Percentiles rank a stretch among this genome's conserved stretches.
phyloP scores from a whole-genome alignment of 306 rosid species.

The Pyrus pyrifolia region DNA sequence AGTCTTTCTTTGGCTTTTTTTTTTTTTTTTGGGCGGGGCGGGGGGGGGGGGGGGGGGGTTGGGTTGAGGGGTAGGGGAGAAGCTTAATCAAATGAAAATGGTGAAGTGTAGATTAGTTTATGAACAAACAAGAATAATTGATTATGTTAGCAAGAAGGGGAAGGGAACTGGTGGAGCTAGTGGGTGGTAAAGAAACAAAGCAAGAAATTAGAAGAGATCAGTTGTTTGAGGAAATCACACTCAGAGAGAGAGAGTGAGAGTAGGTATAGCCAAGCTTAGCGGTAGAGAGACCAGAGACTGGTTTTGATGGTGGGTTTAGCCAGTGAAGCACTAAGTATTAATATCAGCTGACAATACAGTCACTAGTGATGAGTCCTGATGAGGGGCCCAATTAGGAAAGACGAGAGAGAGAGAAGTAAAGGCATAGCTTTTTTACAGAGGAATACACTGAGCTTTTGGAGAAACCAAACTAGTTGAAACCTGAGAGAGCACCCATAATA shows the following conservation, averaged over 20 bases:
- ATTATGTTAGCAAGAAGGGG: background rate
- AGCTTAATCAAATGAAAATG: no score
- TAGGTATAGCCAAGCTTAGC: background rate
- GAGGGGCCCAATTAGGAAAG: slow-evolving; percentile 10
- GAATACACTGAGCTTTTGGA: slow-evolving; percentile 22
- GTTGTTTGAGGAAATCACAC: background rate
- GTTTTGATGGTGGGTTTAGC: slow-evolving; percentile 20
- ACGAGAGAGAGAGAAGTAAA: background rate
- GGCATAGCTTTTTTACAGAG: slow-evolving; percentile 27
- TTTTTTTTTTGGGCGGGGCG: background rate
- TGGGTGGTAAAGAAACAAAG: background rate
- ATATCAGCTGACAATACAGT: slow-evolving; percentile 14
- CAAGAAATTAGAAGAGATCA: background rate
- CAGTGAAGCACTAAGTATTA: slow-evolving; percentile 40
- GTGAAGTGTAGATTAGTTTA: no score
- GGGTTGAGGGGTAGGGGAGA: no score
- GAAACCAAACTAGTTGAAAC: background rate
- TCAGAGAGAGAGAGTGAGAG: background rate
- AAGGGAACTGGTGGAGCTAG: background rate
- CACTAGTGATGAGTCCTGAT: background rate
- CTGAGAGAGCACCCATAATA: background rate
- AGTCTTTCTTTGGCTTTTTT: background rate
- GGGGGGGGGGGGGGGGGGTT: background rate
- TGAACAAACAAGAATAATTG: background rate
- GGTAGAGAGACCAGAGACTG: background rate